Evolutionary conservation across 371 early-diverging fungal species (phyloP).

Genomic region (Mortierella sp.): DNA sequence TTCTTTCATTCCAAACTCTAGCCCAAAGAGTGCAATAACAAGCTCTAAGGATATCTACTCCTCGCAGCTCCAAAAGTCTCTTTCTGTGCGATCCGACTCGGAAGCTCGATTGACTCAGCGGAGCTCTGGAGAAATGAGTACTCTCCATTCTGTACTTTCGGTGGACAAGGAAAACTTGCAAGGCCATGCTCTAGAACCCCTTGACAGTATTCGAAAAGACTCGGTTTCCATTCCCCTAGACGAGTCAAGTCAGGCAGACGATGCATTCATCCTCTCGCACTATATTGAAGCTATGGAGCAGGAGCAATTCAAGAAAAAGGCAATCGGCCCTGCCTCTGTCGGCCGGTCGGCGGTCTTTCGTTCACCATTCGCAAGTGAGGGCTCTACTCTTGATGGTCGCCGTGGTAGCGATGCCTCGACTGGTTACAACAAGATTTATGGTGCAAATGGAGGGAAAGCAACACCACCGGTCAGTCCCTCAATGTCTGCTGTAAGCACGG

Average conservation of each 20-base stretch:
- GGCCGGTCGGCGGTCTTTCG: constrained; percentile 15
- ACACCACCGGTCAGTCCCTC: constrained; percentile 12
- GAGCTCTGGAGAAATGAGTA: constrained; percentile 29
- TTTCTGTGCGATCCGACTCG: constrained; percentile 8
- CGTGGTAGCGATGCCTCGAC: constrained; percentile 23
- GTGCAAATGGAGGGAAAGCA: constrained; percentile 3
- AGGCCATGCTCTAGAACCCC: background rate
- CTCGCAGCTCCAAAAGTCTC: constrained; percentile 12
- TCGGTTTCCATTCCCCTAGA: background rate
- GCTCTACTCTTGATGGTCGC: constrained; percentile 1
- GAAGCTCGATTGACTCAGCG: constrained; percentile 27
- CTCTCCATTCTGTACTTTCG: constrained; percentile 26
- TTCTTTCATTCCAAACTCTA: constrained; percentile 11
- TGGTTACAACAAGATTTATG: constrained; percentile 17
- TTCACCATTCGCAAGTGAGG: background rate
- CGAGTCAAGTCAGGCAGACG: constrained; percentile 17
- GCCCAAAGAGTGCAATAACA: constrained; percentile 18
- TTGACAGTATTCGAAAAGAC: too few species aligned
- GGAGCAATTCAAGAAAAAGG: constrained; percentile 6
- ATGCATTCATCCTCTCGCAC: constrained; percentile 15
- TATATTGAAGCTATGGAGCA: constrained; percentile 23
- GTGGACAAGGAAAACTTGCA: constrained; percentile 9
- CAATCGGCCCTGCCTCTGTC: constrained; percentile 10
- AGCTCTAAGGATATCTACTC: constrained; percentile 24
- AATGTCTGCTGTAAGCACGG: constrained; percentile 3